Conservation (phyloP, 805 yeast genomes). For the Candida sanyiensis region DNA sequence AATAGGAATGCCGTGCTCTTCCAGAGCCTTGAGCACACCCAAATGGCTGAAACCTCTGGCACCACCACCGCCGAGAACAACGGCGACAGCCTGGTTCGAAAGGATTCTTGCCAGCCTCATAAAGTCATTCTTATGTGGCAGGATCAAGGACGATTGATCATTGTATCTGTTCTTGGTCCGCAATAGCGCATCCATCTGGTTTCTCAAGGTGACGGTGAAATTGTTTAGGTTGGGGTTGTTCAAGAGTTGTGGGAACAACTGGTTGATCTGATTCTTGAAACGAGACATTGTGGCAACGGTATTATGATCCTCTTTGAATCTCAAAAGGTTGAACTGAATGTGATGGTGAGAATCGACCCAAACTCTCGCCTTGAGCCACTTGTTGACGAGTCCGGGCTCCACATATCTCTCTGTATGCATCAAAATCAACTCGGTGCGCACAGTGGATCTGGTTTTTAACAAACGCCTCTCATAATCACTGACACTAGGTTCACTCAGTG, state of each 20-base stretch:
- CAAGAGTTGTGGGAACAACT: constrained; percentile 7
- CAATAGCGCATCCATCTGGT: constrained; percentile 33
- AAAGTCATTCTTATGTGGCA: constrained; percentile 78
- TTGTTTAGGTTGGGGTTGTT: constrained; percentile 16
- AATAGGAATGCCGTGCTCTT: constrained; percentile 87
- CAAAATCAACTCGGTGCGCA: constrained; percentile 80
- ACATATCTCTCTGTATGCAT: constrained; percentile 81
- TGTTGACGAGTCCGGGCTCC: constrained; percentile 75
- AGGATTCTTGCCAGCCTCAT: constrained; percentile 81
- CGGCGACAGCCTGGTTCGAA: constrained; percentile 90
- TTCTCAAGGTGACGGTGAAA: constrained; percentile 26
- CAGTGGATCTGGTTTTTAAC: constrained; percentile 70
- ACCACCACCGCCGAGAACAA: constrained; percentile 97
- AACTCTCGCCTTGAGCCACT: constrained; percentile 77
- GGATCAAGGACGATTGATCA: constrained; percentile 28
- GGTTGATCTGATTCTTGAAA: constrained; percentile 6
- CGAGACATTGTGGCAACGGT: not conserved
- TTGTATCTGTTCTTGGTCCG: constrained; percentile 21
- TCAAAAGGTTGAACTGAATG: constrained; percentile 54
- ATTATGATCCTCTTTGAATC: constrained; percentile 1
- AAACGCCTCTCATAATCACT: constrained; percentile 84
- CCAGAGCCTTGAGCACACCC: constrained; percentile 86
- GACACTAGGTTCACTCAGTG: constrained; percentile 59
- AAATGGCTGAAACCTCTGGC: constrained; percentile 91
- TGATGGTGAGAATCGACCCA: constrained; percentile 97